phyloP scores from a whole-genome alignment of 345 rosid genomes.

The Noccaea bulbosa region DNA sequence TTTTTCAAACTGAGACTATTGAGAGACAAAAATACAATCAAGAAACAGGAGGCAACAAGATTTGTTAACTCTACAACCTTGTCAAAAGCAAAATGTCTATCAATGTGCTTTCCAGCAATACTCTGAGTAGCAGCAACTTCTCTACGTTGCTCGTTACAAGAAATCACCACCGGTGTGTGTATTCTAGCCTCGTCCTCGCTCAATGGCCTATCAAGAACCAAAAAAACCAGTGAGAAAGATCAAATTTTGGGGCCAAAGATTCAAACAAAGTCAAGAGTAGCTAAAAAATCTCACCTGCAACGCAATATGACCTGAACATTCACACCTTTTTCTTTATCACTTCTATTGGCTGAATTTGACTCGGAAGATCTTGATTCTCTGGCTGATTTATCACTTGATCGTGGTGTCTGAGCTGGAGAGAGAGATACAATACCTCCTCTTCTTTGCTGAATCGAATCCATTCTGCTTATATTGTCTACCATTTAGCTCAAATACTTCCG shows the following conservation, averaged over 20 bases:
- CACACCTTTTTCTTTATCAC: conserved; percentile 93
- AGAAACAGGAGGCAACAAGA: conserved; percentile 5
- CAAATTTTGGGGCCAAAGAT: conserved; percentile 3
- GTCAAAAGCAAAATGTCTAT: conserved; percentile 90
- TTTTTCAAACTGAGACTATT: neutral
- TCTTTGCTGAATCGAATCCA: conserved; percentile 71
- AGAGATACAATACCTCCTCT: conserved; percentile 71
- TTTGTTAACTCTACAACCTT: conserved; percentile 52
- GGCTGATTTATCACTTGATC: conserved; percentile 77
- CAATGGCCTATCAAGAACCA: conserved; percentile 62
- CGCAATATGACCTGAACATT: conserved; percentile 96
- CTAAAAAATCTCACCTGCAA: conserved; percentile 67
- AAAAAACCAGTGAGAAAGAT: conserved; percentile 8
- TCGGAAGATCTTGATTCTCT: conserved; percentile 92
- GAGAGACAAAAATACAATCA: neutral
- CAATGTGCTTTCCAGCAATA: conserved; percentile 97
- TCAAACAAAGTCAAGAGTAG: neutral
- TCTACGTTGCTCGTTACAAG: conserved; percentile 82
- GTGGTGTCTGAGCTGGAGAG: conserved; percentile 91
- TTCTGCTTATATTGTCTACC: conserved; percentile 40
- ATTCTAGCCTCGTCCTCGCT: conserved; percentile 78
- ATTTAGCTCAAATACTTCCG: conserved; percentile 6
- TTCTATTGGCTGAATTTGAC: conserved; percentile 60
- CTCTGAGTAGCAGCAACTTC: conserved; percentile 88
- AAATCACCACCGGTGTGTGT: conserved; percentile 85